Evolutionary conservation across 1,284 basidiomycete species (phyloP).

Genomic region (Mycosarcoma maydis): DNA sequence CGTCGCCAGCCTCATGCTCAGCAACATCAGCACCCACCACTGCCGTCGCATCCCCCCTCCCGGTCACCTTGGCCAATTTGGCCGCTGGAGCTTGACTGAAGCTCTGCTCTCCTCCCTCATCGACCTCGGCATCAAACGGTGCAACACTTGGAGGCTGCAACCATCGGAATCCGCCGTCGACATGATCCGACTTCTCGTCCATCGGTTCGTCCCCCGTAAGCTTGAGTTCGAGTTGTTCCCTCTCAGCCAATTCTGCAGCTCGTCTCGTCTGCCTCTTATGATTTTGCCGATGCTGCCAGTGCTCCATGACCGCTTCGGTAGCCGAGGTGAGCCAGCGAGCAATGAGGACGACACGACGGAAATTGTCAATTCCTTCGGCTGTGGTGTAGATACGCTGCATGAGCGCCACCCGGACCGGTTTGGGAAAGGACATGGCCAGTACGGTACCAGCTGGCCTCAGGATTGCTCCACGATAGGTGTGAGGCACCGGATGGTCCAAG

Average conservation of each 20-base stretch:
- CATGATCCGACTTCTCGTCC: slow-evolving; percentile 12
- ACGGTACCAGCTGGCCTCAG: slow-evolving; percentile 23
- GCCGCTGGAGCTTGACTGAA: slow-evolving; percentile 1
- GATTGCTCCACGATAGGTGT: slow-evolving; percentile 17
- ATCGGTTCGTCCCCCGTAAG: slow-evolving; percentile 28
- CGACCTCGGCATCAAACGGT: slow-evolving; percentile 13
- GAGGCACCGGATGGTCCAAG: slow-evolving; percentile 24
- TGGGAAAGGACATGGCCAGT: slow-evolving; percentile 24
- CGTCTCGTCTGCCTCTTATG: not conserved
- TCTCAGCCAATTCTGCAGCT: not conserved
- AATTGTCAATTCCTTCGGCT: slow-evolving; percentile 41
- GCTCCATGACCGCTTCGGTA: slow-evolving; percentile 38
- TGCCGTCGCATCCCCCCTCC: slow-evolving; percentile 24
- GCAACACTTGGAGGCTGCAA: slow-evolving; percentile 25
- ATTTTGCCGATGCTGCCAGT: slow-evolving; percentile 22
- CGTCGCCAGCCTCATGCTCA: slow-evolving; percentile 5
- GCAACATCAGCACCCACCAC: slow-evolving; percentile 31
- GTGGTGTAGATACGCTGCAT: slow-evolving; percentile 48
- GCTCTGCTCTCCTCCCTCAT: slow-evolving; percentile 7
- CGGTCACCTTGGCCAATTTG: slow-evolving; percentile 33
- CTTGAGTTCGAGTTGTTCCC: slow-evolving; percentile 7
- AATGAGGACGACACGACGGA: slow-evolving; percentile 38
- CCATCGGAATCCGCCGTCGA: slow-evolving; percentile 11
- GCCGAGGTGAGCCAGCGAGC: slow-evolving; percentile 36
- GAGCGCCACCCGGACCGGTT: slow-evolving; percentile 17